Base-by-base conservation (phyloP, 345 rosid species). In the Heritiera littoralis region DNA sequence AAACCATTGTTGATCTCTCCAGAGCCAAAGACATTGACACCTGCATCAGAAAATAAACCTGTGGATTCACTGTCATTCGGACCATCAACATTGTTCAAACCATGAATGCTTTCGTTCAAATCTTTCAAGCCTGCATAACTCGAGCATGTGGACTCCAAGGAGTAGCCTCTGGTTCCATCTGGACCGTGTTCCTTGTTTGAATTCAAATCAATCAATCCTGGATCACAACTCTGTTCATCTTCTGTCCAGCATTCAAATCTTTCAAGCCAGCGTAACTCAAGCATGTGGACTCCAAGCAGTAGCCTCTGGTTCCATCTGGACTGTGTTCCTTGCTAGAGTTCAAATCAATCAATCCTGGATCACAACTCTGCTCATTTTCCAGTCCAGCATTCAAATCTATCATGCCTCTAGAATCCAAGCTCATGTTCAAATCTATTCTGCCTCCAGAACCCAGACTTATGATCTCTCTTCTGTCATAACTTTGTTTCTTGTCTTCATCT, bases 91-190 rank as follows among this genome's bases (percentile, higher is more conserved):
- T 51, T 68, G 17, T 65, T 38, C 75, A 48, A 35, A 40, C 30
- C 69, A 61, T 17, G 48, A 59, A 45, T 23, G 18, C 70, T 67
- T 54, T 32, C 60, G 45, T 51, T 66, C 76, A 78, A 80, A 67
- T 80, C 79, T 35, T 35, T 35, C 9, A 32, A n/a, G 0, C 60
- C 77, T 64, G 23, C 4, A 10, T 7, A 66, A 66, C 15, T 23
- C 28, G 28, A 23, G 28, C 75, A 12, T 8, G 9, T 15, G 4
- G 40, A 40, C 49, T 66, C 48, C 49, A 66, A 66, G 41, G 1
- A 9, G 17, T 1, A 64, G 45, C 68, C 55, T 23, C 28, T 23
- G 28, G 28, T 23, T 23, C 28, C 28, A 23, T 23, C 28, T 54
- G 58, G 17, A 54, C 2, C 2, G 5, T 5, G 56, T 18, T 56